phyloP scores from a whole-genome alignment of 2,329 filamentous ascomycete species.

The Sordariomycetes sp. region DNA sequence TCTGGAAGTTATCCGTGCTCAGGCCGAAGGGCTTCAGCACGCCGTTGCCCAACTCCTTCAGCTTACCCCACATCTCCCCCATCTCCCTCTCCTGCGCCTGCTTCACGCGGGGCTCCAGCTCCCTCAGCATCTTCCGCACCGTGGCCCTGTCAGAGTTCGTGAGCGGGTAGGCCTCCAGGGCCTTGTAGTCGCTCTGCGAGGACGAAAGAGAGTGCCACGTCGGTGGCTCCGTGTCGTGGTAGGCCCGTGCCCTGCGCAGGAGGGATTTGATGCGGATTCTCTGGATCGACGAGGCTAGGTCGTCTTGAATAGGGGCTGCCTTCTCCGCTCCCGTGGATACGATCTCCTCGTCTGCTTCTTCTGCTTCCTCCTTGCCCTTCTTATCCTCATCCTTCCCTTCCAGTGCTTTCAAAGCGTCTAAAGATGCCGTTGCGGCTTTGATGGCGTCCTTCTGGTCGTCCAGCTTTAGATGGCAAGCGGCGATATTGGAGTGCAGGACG shows the following conservation, averaged over 20 bases:
- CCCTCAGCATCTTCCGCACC: constrained; percentile 55
- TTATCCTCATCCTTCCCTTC: constrained; percentile 15
- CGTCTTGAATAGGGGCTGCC: not conserved
- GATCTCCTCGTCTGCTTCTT: constrained; percentile 28
- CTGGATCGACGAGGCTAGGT: constrained; percentile 49
- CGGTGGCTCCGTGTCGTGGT: constrained; percentile 57
- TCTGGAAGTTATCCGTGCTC: constrained; percentile 90
- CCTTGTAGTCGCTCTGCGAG: constrained; percentile 72
- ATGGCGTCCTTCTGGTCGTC: constrained; percentile 79
- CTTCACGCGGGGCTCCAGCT: constrained; percentile 61
- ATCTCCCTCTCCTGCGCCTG: constrained; percentile 79
- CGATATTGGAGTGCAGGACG: constrained; percentile 79
- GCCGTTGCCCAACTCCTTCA: constrained; percentile 87
- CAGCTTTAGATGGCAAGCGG: constrained; percentile 80
- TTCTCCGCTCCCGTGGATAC: constrained; percentile 3
- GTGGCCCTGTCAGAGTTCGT: constrained; percentile 56
- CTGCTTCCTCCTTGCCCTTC: constrained; percentile 28
- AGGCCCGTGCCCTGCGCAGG: constrained; percentile 65
- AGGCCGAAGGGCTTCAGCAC: constrained; percentile 88
- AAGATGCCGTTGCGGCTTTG: constrained; percentile 59
- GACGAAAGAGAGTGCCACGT: constrained; percentile 69
- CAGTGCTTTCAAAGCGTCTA: constrained; percentile 64
- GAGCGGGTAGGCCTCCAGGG: constrained; percentile 50
- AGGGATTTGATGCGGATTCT: constrained; percentile 78
- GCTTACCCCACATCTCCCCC: constrained; percentile 94